phyloP scores from a whole-genome alignment of 768 basidiomycete genomes.

The Leccinum broughii region DNA sequence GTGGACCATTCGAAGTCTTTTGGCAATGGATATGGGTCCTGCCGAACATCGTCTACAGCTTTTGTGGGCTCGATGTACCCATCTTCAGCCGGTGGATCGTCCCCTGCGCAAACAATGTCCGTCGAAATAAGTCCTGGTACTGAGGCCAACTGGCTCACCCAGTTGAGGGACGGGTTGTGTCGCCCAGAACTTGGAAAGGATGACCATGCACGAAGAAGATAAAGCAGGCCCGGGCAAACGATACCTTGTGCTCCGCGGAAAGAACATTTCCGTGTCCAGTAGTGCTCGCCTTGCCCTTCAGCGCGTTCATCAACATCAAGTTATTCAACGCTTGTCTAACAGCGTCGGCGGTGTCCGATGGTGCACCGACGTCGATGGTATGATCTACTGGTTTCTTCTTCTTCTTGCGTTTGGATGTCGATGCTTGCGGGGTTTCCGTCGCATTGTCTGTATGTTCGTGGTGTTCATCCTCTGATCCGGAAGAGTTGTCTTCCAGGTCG shows the following conservation, averaged over 20 bases:
- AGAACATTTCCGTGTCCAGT: slow-evolving; percentile 78
- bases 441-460: slow-evolving; percentile 12
- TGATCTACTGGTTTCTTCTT: slow-evolving; percentile 81
- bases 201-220: slow-evolving; percentile 12
- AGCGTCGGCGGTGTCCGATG: slow-evolving; percentile 62
- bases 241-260: slow-evolving; percentile 86
- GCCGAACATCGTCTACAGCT: slow-evolving; percentile 74
- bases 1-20: slow-evolving; percentile 91
- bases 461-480: slow-evolving; percentile 34
- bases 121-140: slow-evolving; percentile 1
- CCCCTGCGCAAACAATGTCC: slow-evolving; percentile 42
- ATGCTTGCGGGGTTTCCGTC: slow-evolving; percentile 28
- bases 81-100: slow-evolving; percentile 66
- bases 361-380: slow-evolving; percentile 60
- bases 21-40: slow-evolving; percentile 86
- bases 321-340: slow-evolving; percentile 71
- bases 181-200: slow-evolving; percentile 77
- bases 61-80: slow-evolving; percentile 88
- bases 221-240: slow-evolving; percentile 13
- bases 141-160: slow-evolving; percentile 41
- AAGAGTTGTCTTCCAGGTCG: slow-evolving; percentile 36
- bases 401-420: slow-evolving; percentile 68
- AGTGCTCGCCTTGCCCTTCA: slow-evolving; percentile 77
- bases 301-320: slow-evolving; percentile 80
- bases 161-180: slow-evolving; percentile 97